These are phyloP conservation scores for Barnettozyma sp. DNA, from an alignment of 805 yeast species.

Conservation along the genomic window DNA sequence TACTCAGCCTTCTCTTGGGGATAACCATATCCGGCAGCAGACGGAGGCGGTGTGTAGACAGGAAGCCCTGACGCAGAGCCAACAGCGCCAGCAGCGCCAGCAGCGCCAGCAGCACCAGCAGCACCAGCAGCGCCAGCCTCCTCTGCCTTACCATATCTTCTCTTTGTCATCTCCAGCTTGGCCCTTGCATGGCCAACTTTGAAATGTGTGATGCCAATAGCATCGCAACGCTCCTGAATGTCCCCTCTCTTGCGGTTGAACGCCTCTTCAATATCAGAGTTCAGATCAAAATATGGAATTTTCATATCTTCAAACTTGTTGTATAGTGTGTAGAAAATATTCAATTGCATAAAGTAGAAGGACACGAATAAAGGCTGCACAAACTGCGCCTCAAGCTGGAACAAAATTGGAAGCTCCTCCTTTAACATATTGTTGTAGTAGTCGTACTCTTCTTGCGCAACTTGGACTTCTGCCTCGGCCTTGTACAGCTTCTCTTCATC, in stretches of 20 bases:
- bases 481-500: slow-evolving; percentile 88
- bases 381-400: slow-evolving; percentile 83
- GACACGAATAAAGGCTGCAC: slow-evolving; percentile 91
- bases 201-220: slow-evolving; percentile 85
- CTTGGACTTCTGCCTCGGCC: slow-evolving; percentile 81
- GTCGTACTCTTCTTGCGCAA: slow-evolving; percentile 93
- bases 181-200: slow-evolving; percentile 81
- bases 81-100: slow-evolving; percentile 26
- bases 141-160: slow-evolving; percentile 55
- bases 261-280: slow-evolving; percentile 76
- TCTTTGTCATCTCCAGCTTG: slow-evolving; percentile 76
- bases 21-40: slow-evolving; percentile 27
- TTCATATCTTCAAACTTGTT: slow-evolving; percentile 92
- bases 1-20: slow-evolving; percentile 27
- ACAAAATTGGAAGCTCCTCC: slow-evolving; percentile 80
- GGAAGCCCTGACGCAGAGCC: slow-evolving; percentile 31
- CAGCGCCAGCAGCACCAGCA: slow-evolving; percentile 30
- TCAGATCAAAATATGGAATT: slow-evolving; percentile 90
- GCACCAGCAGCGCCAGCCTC: slow-evolving; percentile 33
- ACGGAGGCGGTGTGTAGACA: slow-evolving; percentile 31
- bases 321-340: slow-evolving; percentile 89
- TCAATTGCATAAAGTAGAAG: slow-evolving; percentile 95
- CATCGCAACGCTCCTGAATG: slow-evolving; percentile 83
- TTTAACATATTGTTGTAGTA: slow-evolving; percentile 94
- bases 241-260: slow-evolving; percentile 80